Percentiles rank a stretch among this genome's conserved stretches.
Conservation (phyloP, 257 asterid species). For the Solanum clarkiae region DNA sequence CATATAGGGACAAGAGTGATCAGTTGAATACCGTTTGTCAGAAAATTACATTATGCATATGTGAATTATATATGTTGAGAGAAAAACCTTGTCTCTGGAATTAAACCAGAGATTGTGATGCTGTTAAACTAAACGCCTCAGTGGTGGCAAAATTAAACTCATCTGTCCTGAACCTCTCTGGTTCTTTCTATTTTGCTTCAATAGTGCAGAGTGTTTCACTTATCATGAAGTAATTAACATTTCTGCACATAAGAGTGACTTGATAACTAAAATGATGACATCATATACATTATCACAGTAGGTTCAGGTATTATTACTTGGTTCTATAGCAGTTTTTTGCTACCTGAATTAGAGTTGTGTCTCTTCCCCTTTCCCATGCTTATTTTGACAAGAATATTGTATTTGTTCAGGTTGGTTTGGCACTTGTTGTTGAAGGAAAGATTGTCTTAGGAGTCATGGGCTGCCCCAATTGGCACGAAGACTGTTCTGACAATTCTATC, state of each 20-base stretch:
- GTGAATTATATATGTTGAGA: not conserved
- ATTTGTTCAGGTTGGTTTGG: conserved; percentile 80
- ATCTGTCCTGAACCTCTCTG: not conserved
- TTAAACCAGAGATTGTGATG: not conserved
- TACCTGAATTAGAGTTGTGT: not conserved
- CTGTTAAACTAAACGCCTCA: not conserved
- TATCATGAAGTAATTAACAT: not conserved
- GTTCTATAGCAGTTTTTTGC: not conserved
- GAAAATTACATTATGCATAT: not conserved
- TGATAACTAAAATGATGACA: not conserved
- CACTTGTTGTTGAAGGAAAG: conserved; percentile 82
- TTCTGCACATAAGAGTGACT: not conserved
- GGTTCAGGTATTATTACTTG: not conserved
- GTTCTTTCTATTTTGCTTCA: not conserved
- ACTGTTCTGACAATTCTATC: conserved; percentile 11
- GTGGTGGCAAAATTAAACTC: not conserved
- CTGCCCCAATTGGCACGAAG: conserved; percentile 80
- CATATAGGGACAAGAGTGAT: not conserved
- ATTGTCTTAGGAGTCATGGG: conserved; percentile 95
- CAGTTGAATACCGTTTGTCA: not conserved
- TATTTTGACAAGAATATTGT: not conserved
- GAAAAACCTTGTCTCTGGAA: not conserved
- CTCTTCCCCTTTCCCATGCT: not conserved
- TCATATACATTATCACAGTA: not conserved
- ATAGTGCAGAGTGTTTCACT: not conserved